Evolutionary conservation across 805 yeast species (phyloP).

Genomic region (Lachancea quebecensis): DNA sequence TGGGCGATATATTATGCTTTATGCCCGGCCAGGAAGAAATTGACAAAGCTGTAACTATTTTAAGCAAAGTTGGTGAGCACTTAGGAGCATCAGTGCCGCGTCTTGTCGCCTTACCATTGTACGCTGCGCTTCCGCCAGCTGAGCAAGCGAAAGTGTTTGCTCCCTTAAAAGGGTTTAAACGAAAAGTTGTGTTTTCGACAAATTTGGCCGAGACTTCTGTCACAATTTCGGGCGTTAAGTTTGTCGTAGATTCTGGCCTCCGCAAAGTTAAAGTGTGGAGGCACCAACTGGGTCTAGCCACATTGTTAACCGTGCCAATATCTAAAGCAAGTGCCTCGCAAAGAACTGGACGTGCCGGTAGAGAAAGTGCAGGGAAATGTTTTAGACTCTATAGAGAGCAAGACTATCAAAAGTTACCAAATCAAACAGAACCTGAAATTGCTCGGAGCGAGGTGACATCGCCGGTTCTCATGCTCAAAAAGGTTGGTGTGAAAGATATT

Average conservation of each 20-base stretch:
- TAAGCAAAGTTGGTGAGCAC: conserved; percentile 54
- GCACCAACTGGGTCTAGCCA: conserved; percentile 86
- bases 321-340: conserved; percentile 93
- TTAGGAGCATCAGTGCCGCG: conserved; percentile 58
- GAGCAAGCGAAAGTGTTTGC: conserved; percentile 78
- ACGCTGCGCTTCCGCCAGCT: conserved; percentile 86
- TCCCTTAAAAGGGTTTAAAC: conserved; percentile 51
- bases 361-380: conserved; percentile 90
- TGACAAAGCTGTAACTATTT: conserved; percentile 66
- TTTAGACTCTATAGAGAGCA: conserved; percentile 74
- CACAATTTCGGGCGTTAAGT: conserved; percentile 90
- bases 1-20: conserved; percentile 88
- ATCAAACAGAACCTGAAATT: conserved; percentile 91
- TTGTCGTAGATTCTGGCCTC: conserved; percentile 87
- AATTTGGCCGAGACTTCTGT: conserved; percentile 97
- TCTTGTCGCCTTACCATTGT: conserved; percentile 73
- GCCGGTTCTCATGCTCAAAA: conserved; percentile 78
- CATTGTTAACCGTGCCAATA: conserved; percentile 83
- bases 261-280: conserved; percentile 94
- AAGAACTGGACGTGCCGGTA: conserved; percentile 98
- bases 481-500: conserved; percentile 75
- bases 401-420: conserved; percentile 54
- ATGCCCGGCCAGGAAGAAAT: conserved; percentile 97
- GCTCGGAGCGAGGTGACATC: conserved; percentile 77
- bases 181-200: conserved; percentile 88